These are phyloP conservation scores for Pseudomonodictys pantanalensis DNA, from an alignment of 495 filamentous ascomycete genomes.

Conservation along the genomic window DNA sequence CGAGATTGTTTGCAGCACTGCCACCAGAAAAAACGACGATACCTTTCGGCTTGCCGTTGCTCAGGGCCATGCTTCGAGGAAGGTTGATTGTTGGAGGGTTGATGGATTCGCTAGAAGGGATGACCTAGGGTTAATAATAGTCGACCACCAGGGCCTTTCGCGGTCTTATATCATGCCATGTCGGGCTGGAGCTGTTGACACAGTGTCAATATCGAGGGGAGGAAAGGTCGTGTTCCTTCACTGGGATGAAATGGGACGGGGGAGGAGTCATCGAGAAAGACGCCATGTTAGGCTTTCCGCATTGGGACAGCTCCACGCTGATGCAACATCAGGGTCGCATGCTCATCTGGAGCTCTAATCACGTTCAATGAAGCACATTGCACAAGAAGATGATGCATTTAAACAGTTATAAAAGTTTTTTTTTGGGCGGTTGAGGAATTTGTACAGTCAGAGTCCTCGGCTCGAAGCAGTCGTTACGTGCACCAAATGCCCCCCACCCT, in stretches of 20 bases:
- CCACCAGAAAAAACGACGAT: slow-evolving; percentile 86
- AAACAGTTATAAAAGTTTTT: no score
- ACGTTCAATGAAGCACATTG: no score
- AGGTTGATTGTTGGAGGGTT: not conserved
- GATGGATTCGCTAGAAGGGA: not conserved
- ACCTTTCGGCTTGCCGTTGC: slow-evolving; percentile 42
- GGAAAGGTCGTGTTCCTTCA: not conserved
- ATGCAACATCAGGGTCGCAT: not conserved
- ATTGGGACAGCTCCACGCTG: slow-evolving; percentile 3
- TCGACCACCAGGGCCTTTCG: not conserved
- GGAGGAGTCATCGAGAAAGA: slow-evolving; percentile 20
- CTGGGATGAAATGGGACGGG: not conserved
- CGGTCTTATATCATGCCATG: slow-evolving; percentile 1
- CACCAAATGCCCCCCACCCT: slow-evolving; percentile 2
- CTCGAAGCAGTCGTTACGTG: not conserved
- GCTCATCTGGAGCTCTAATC: not conserved
- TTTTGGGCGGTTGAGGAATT: slow-evolving; percentile 1
- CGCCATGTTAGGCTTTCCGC: slow-evolving; percentile 5
- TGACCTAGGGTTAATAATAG: not conserved
- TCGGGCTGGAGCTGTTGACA: not conserved
- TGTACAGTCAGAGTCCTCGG: slow-evolving; percentile 6
- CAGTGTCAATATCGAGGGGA: not conserved
- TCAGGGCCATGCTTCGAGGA: slow-evolving; percentile 4
- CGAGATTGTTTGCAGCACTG: slow-evolving; percentile 88
- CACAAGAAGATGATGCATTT: no score